Percentiles rank a stretch among this genome's conserved stretches.
These are phyloP conservation scores for Nothomitra cinnamomea DNA, from an alignment of 2,329 filamentous ascomycete genomes.

Conservation along the genomic window DNA sequence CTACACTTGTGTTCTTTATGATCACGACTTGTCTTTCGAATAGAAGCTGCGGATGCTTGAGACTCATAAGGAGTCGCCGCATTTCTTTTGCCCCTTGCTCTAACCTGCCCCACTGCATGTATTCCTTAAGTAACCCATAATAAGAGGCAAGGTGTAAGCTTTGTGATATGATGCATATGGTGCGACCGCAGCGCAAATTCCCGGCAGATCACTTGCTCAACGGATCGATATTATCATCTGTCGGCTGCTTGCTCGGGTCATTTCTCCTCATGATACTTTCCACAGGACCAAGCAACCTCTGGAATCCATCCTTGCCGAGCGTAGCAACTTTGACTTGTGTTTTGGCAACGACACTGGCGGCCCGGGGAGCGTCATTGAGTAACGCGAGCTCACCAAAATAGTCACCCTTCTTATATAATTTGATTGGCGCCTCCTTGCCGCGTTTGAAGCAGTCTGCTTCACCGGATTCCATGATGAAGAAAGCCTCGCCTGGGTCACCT, in stretches of 20 bases:
- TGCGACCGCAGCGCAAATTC: neutral
- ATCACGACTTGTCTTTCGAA: no score
- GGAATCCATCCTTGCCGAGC: constrained; percentile 86
- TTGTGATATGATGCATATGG: no score
- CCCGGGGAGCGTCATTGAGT: constrained; percentile 82
- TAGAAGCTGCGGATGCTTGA: no score
- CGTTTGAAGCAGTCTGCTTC: constrained; percentile 75
- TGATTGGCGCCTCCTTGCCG: constrained; percentile 52
- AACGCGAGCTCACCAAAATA: constrained; percentile 94
- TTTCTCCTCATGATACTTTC: constrained; percentile 86
- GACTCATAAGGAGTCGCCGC: no score
- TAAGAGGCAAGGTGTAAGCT: no score
- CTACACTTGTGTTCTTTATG: no score
- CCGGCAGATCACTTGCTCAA: constrained; percentile 18
- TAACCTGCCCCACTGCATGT: no score
- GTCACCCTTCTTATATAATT: constrained; percentile 75
- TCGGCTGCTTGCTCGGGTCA: constrained; percentile 30
- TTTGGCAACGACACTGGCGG: constrained; percentile 69
- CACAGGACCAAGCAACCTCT: constrained; percentile 78
- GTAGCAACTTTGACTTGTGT: constrained; percentile 87
- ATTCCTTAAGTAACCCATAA: no score
- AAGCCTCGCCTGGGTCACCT: constrained; percentile 79
- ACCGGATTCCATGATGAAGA: constrained; percentile 79
- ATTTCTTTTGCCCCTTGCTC: no score
- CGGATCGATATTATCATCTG: constrained; percentile 36